These are phyloP conservation scores for Gonapodya prolifera DNA, from an alignment of 192 early-diverging fungal species.

Conservation along the genomic window DNA sequence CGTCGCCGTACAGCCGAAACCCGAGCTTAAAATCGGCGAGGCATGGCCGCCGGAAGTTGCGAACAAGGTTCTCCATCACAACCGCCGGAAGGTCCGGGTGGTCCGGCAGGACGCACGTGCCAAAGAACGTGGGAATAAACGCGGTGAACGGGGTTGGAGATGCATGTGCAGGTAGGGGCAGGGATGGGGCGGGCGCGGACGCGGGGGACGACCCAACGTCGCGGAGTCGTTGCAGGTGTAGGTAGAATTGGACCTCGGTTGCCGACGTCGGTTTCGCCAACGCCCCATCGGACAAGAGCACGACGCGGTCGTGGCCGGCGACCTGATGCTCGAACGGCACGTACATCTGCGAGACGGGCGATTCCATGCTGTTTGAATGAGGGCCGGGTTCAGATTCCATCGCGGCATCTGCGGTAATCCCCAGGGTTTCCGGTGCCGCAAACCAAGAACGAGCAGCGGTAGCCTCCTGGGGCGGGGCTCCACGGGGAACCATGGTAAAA, in stretches of 20 bases:
- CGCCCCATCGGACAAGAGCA: constrained; percentile 44
- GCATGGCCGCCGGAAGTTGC: constrained; percentile 57
- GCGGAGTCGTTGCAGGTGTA: constrained; percentile 14
- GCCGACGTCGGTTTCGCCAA: constrained; percentile 55
- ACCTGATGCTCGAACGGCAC: constrained; percentile 56
- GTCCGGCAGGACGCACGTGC: constrained; percentile 26
- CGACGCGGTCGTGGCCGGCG: constrained; percentile 61
- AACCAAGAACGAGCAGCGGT: too few species aligned
- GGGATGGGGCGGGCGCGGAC: not conserved
- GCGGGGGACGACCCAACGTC: constrained; percentile 18
- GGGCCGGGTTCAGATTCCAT: too few species aligned
- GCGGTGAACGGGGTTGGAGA: constrained; percentile 23
- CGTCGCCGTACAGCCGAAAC: constrained; percentile 54
- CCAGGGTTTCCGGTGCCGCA: too few species aligned
- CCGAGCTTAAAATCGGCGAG: constrained; percentile 85
- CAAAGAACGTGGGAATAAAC: constrained; percentile 62
- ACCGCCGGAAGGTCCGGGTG: constrained; percentile 25
- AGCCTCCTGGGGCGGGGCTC: too few species aligned
- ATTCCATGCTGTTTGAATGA: too few species aligned
- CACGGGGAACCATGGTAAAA: too few species aligned
- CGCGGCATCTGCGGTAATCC: too few species aligned
- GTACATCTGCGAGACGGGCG: too few species aligned
- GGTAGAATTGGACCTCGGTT: constrained; percentile 62
- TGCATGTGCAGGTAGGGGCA: not conserved
- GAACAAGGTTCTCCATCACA: constrained; percentile 65